Conservation (phyloP, 176 grass and related monocot genomes). For the Ensete glaucum region DNA sequence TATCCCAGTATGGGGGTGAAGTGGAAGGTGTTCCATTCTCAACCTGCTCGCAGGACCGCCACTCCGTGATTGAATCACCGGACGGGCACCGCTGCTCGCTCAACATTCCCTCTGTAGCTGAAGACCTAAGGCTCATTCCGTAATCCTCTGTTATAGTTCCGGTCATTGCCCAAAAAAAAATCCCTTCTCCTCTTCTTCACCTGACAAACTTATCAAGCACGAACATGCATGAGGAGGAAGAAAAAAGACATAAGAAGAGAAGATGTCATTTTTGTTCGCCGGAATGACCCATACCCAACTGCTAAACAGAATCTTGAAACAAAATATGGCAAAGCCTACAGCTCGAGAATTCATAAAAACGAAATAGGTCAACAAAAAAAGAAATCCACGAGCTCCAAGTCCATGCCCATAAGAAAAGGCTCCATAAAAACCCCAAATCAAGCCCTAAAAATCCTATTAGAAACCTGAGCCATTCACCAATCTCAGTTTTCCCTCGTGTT, state of each 20-base stretch:
- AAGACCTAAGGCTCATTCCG: slow-evolving; percentile 27
- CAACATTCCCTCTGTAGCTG: slow-evolving; percentile 15
- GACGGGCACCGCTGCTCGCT: slow-evolving; percentile 23
- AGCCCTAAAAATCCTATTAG: not conserved
- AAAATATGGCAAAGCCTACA: not conserved
- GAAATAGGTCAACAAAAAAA: too few species aligned
- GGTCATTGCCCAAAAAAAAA: slow-evolving; percentile 30
- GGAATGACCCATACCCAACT: too few species aligned
- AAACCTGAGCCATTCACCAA: not conserved
- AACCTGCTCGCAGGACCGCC: slow-evolving; percentile 47
- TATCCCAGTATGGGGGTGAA: slow-evolving; percentile 65
- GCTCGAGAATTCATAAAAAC: not conserved
- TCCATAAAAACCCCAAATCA: not conserved
- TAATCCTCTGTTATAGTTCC: slow-evolving; percentile 35
- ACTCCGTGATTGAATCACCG: slow-evolving; percentile 37
- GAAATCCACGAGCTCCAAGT: not conserved
- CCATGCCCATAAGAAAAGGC: not conserved
- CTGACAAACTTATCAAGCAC: not conserved
- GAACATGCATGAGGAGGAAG: too few species aligned
- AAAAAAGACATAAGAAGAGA: too few species aligned
- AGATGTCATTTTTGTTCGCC: too few species aligned
- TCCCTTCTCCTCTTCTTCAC: not conserved
- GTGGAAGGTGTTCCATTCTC: slow-evolving; percentile 71
- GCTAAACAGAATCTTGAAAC: not conserved
- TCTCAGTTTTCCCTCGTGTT: not conserved